A percentile compares a stretch with the other conserved stretches of the same genome.
Evolutionary conservation across 2,329 filamentous ascomycete species (phyloP).

Genomic region (Curvularia spicifera): DNA sequence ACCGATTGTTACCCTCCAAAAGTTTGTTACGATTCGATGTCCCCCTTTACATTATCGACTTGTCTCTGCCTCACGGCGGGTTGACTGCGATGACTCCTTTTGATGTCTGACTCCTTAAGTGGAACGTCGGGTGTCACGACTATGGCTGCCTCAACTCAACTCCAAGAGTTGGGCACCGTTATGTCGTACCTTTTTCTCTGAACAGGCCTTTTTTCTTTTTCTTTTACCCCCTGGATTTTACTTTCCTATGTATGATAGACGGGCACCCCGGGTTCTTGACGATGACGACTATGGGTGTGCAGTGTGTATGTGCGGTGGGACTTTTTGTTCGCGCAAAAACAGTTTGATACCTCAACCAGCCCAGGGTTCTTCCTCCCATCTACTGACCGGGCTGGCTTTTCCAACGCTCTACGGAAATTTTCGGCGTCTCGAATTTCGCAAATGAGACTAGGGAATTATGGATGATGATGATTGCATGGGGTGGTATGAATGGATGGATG

Average conservation of each 20-base stretch:
- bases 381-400: slow-evolving; percentile 26
- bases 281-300: slow-evolving; percentile 31
- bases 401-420: slow-evolving; percentile 14
- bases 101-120: slow-evolving; percentile 39
- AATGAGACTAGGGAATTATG: slow-evolving; percentile 6
- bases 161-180: slow-evolving; percentile 16
- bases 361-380: slow-evolving; percentile 23
- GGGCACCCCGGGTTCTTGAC: slow-evolving; percentile 37
- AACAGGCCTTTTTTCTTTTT: slow-evolving; percentile 4
- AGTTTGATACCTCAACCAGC: slow-evolving; percentile 38
- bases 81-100: slow-evolving; percentile 22
- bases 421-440: slow-evolving; percentile 19
- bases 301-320: slow-evolving; percentile 24
- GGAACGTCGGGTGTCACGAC: slow-evolving; percentile 28
- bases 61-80: slow-evolving; percentile 15
- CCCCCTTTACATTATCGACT: slow-evolving; percentile 17
- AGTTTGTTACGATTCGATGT: slow-evolving; percentile 44
- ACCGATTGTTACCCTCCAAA: slow-evolving; percentile 42
- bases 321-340: slow-evolving; percentile 30
- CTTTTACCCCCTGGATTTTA: slow-evolving; percentile 27
- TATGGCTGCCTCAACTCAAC: slow-evolving; percentile 18
- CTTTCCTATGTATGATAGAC: slow-evolving; percentile 44
- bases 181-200: not conserved
- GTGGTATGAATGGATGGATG: slow-evolving; percentile 4
- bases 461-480: slow-evolving; percentile 2